These are phyloP conservation scores for Pseudoscleropodium purum DNA, from an alignment of 225 moss, liverwort and hornwort genomes.

Conservation along the genomic window DNA sequence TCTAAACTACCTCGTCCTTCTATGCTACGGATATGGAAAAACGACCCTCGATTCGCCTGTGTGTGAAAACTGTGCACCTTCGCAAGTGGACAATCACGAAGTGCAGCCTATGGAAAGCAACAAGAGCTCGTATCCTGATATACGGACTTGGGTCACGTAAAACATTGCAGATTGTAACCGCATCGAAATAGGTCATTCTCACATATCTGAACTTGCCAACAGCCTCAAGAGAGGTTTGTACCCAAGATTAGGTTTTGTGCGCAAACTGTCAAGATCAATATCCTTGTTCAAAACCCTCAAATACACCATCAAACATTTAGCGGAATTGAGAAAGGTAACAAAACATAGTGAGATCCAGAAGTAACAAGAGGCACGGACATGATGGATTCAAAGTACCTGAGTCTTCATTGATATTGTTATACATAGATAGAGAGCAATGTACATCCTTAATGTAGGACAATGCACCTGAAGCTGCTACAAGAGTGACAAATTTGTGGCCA, in stretches of 20 bases:
- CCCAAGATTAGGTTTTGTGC: not conserved
- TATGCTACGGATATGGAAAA: not conserved
- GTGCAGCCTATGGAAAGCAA: not conserved
- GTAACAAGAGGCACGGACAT: not conserved
- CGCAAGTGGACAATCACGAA: not conserved
- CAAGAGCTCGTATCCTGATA: not conserved
- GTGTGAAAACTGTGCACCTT: not conserved
- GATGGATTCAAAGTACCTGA: not conserved
- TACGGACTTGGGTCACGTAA: not conserved
- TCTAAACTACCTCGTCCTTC: not conserved
- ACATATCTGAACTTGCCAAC: not conserved
- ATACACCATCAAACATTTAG: not conserved
- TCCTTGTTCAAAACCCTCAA: not conserved
- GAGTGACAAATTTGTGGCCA: not conserved
- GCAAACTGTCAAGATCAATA: not conserved
- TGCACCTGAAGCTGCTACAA: slow-evolving; percentile 15
- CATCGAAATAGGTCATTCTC: not conserved
- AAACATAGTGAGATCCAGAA: not conserved
- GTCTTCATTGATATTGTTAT: slow-evolving; percentile 20
- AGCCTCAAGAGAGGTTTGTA: not conserved
- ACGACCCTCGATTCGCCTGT: not conserved
- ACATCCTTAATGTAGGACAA: slow-evolving; percentile 24
- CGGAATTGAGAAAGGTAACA: not conserved
- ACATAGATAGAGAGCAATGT: slow-evolving; percentile 17
- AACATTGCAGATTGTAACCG: not conserved